Conservation (phyloP, 2,329 filamentous ascomycete genomes). For the Epichloe brachyelytri region DNA sequence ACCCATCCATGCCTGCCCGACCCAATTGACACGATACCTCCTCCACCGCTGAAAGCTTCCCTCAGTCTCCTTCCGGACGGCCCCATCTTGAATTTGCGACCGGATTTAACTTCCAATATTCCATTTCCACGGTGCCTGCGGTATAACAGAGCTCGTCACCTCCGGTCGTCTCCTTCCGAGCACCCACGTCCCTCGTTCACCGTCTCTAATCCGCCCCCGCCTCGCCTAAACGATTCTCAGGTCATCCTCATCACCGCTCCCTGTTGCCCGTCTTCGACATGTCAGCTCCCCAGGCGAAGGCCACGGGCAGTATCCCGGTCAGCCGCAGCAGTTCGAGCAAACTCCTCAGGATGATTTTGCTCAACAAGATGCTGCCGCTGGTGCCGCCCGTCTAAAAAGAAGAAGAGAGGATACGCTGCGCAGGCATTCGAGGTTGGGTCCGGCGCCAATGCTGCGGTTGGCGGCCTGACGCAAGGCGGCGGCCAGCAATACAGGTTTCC, state of each 20-base stretch:
- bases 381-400: conserved; percentile 51
- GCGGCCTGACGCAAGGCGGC: conserved; percentile 29
- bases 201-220: conserved; percentile 3
- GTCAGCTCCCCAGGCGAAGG: conserved; percentile 44
- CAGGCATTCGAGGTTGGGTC: conserved; percentile 87
- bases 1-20: background rate
- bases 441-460: conserved; percentile 63
- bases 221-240: conserved; percentile 8
- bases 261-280: conserved; percentile 28
- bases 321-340: conserved; percentile 31
- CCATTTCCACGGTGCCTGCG: conserved; percentile 4
- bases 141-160: conserved; percentile 4
- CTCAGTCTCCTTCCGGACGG: conserved; percentile 6
- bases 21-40: conserved; percentile 1
- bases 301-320: conserved; percentile 36
- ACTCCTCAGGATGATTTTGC: conserved; percentile 21
- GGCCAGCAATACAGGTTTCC: conserved; percentile 34
- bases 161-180: background rate
- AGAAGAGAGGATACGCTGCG: conserved; percentile 89
- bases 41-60: conserved; percentile 4
- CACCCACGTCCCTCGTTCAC: background rate
- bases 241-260: conserved; percentile 9
- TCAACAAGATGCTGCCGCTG: conserved; percentile 20
- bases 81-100: conserved; percentile 2
- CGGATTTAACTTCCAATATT: background rate